A percentile compares a stretch with the other conserved stretches of the same genome.
phyloP scores from a whole-genome alignment of 345 rosid genomes.

The Boechera stricta region DNA sequence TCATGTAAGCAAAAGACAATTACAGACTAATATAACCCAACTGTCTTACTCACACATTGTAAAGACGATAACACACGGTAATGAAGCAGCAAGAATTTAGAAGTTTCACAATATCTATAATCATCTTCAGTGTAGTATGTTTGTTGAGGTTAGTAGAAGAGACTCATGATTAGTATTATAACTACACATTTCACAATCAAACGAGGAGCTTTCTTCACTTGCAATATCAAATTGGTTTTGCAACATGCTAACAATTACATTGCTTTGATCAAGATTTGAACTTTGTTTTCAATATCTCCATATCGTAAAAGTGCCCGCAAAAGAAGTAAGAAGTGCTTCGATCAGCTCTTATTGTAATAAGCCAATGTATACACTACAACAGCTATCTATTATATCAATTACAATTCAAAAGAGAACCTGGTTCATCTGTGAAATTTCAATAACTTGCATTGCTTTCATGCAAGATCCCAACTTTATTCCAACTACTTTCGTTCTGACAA shows the following conservation, averaged over 20 bases:
- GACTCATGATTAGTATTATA: not conserved
- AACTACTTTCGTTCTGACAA: not conserved
- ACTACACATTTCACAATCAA: slow-evolving; percentile 8
- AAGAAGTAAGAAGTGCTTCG: not conserved
- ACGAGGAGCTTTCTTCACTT: slow-evolving; percentile 6
- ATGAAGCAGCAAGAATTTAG: too few relatives aligned
- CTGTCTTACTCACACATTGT: too few relatives aligned
- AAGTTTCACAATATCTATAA: not conserved
- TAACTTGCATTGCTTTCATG: slow-evolving; percentile 2
- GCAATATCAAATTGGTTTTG: not conserved
- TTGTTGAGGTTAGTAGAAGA: not conserved
- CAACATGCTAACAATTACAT: slow-evolving; percentile 12
- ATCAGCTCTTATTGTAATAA: not conserved
- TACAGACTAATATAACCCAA: too few relatives aligned
- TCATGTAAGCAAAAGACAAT: too few relatives aligned
- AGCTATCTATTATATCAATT: slow-evolving; percentile 19
- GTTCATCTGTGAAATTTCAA: not conserved
- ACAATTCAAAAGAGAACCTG: slow-evolving; percentile 1
- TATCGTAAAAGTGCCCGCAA: not conserved
- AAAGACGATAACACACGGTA: too few relatives aligned
- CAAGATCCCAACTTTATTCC: slow-evolving; percentile 35
- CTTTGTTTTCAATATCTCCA: slow-evolving; percentile 9
- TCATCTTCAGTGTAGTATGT: not conserved
- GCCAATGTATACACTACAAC: slow-evolving; percentile 9
- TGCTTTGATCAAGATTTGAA: slow-evolving; percentile 3